Evolutionary conservation across 192 early-diverging fungal genomes (phyloP), one percentile per base, ranked within the genome.

Genomic region (Coemansia sp.): DNA sequence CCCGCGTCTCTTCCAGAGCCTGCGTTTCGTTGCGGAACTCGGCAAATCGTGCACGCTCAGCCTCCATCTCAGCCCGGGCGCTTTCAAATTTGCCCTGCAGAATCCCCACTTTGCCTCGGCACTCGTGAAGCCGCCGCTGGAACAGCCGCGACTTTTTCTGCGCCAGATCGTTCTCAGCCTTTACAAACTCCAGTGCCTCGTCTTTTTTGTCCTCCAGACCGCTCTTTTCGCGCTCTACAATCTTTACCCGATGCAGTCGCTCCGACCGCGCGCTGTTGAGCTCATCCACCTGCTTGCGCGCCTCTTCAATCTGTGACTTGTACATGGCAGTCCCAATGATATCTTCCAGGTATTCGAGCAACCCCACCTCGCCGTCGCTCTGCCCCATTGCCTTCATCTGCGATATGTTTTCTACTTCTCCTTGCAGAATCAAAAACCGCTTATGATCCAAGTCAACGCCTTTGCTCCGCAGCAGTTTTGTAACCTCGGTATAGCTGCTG

Each of bases 321-420:
- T 94, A 97, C 46, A 72, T 71, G 0, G 88, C 84, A 0, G 95
- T 98, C 13, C 97, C 97, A 30, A 99, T 97, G 43, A 99, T 98
- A 68, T 99, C 97, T 69, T 99, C 97, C 26, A 99, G 78, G 68
- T 96, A 99, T 68, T 99, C 97, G 6, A 99, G 82, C 38, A 99
- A 70, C 1, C 95, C 96, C 53, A 97, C 96, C 50, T 99, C 96
- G 65, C 90, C 80, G 21, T 93, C 95, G 31, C 69, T 91, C 55
- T 85, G 85, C 13, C 88, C 95, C 68, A 96, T 97, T 4, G 95
- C 85, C 63, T 97, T 98, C 97, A 98, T 99, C 50, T 90, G 86
- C 11, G 95, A 80, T 52, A 99, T 99, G 14, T 91, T 95, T 70
- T 99, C 97, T n/a, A 99, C 95, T 61, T 99, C 97, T 52, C 97